phyloP scores from a whole-genome alignment of 2,329 filamentous ascomycete species.

The Hortaea werneckii region DNA sequence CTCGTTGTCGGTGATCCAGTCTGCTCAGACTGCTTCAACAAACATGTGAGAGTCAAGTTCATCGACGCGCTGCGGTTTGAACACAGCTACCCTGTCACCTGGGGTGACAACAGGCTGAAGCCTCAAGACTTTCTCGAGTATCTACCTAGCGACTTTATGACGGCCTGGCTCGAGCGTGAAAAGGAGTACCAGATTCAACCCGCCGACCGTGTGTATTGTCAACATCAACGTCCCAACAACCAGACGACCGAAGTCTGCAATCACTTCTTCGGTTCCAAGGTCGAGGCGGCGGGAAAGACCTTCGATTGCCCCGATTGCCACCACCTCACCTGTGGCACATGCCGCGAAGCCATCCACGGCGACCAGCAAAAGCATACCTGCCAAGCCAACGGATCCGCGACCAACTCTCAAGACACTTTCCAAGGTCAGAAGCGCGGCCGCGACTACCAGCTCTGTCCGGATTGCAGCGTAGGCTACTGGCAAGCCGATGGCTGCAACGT shows the following conservation, averaged over 20 bases:
- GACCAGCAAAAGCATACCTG: neutral
- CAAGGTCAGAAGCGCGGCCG: conserved; percentile 4
- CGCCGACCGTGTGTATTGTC: conserved; percentile 2
- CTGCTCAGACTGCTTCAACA: conserved; percentile 2
- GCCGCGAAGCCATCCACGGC: neutral
- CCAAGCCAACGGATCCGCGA: neutral
- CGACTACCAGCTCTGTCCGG: conserved; percentile 7
- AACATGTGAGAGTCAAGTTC: conserved; percentile 1
- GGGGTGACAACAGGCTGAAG: conserved; percentile 1
- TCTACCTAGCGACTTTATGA: neutral
- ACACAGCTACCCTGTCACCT: conserved; percentile 2
- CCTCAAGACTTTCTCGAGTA: neutral
- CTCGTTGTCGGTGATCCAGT: neutral
- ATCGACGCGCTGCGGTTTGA: conserved; percentile 1
- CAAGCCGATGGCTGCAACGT: conserved; percentile 8
- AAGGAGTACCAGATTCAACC: conserved; percentile 3
- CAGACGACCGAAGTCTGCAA: neutral
- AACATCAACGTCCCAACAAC: neutral
- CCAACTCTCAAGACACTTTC: conserved; percentile 2
- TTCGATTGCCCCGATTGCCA: neutral
- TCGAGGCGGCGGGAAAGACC: neutral
- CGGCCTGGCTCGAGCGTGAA: neutral
- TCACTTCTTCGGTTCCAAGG: neutral
- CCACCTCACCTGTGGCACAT: neutral
- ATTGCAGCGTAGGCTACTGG: conserved; percentile 2